Evolutionary conservation across 768 basidiomycete genomes (phyloP).

Genomic region (Lactifluus pinguis): DNA sequence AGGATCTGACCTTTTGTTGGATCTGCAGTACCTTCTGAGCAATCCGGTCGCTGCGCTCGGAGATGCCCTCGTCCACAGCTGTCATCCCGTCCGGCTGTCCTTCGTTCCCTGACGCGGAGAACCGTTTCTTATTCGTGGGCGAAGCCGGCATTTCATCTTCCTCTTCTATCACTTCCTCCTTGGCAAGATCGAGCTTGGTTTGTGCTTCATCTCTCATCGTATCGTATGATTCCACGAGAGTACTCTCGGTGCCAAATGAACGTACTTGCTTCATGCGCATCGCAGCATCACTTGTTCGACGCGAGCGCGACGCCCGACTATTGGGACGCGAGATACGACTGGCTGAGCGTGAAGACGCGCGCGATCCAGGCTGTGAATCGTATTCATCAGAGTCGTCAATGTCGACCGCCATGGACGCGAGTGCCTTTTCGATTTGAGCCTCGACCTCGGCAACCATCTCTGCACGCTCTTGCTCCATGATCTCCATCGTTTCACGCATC

Average conservation of each 20-base stretch:
- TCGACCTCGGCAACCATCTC: constrained; percentile 93
- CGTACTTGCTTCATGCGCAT: constrained; percentile 45
- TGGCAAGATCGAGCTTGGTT: constrained; percentile 46
- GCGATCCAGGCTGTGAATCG: constrained; percentile 45
- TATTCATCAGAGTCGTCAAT: constrained; percentile 70
- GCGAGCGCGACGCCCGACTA: constrained; percentile 53
- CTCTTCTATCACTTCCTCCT: constrained; percentile 45
- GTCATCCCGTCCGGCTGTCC: constrained; percentile 67
- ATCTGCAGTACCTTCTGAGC: constrained; percentile 83
- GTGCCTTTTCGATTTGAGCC: constrained; percentile 80
- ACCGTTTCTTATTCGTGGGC: constrained; percentile 59
- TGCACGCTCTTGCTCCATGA: constrained; percentile 78
- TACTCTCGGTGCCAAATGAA: constrained; percentile 73
- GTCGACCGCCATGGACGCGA: constrained; percentile 78
- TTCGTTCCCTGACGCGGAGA: constrained; percentile 63
- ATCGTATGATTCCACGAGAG: constrained; percentile 61
- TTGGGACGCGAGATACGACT: constrained; percentile 22
- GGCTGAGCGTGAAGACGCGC: constrained; percentile 8
- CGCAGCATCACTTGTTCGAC: constrained; percentile 50
- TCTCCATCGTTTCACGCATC: constrained; percentile 81
- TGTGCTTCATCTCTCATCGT: constrained; percentile 29
- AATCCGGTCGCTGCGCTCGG: constrained; percentile 77
- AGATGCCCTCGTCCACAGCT: constrained; percentile 83
- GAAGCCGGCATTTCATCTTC: constrained; percentile 25
- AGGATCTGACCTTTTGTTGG: constrained; percentile 71